Evolutionary conservation across 2,329 filamentous ascomycete species (phyloP).

Genomic region (Trichoderma sp.): DNA sequence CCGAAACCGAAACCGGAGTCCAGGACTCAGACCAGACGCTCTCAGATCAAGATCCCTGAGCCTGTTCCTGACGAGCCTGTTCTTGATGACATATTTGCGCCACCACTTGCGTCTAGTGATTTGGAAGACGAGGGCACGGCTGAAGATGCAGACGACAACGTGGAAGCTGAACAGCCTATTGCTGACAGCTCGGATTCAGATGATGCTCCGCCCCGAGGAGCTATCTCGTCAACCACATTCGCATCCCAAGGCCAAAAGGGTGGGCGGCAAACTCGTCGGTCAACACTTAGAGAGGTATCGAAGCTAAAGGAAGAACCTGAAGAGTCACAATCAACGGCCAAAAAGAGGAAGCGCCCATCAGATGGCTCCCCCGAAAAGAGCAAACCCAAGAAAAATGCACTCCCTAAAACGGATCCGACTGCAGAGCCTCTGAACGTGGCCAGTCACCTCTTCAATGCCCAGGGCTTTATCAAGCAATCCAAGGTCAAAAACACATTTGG

Average conservation of each 20-base stretch:
- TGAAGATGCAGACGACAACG: conserved; percentile 18
- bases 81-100: conserved; percentile 20
- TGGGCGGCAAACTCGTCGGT: not conserved
- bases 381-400: conserved; percentile 3
- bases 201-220: conserved; percentile 26
- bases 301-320: not conserved
- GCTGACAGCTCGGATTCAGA: conserved; percentile 31
- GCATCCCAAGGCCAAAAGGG: not conserved
- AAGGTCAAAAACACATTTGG: conserved; percentile 28
- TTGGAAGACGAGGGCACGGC: conserved; percentile 24
- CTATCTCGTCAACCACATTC: conserved; percentile 38
- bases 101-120: conserved; percentile 30
- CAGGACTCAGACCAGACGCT: not conserved
- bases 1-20: not conserved
- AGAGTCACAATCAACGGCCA: not conserved
- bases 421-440: conserved; percentile 21
- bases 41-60: not conserved
- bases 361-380: conserved; percentile 17
- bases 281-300: not conserved
- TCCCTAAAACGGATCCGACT: not conserved
- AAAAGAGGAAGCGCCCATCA: conserved; percentile 17
- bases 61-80: not conserved
- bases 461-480: conserved; percentile 26
- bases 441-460: conserved; percentile 26
- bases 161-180: not conserved